Conservation (phyloP, 495 filamentous ascomycete genomes). For the Talaromyces wortmannii region DNA sequence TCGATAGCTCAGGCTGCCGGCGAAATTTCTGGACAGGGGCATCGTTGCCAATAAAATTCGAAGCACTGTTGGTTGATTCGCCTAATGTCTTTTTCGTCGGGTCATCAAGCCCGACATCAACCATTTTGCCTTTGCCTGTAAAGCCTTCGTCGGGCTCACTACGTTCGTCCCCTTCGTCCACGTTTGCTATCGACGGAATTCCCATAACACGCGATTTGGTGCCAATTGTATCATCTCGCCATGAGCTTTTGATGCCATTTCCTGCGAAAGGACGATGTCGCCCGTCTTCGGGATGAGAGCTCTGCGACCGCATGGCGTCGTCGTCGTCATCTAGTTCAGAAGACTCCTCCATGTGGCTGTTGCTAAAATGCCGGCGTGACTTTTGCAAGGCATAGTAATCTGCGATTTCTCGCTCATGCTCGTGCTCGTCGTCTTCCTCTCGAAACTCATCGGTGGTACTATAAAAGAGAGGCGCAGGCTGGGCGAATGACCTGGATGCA, state of each 20-base stretch:
- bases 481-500: conserved; percentile 59
- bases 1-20: conserved; percentile 33
- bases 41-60: conserved; percentile 58
- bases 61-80: conserved; percentile 22
- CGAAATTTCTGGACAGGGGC: conserved; percentile 83
- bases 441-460: conserved; percentile 74
- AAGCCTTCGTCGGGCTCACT: conserved; percentile 36
- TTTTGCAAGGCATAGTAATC: conserved; percentile 88
- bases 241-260: conserved; percentile 46
- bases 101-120: conserved; percentile 81
- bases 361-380: conserved; percentile 81
- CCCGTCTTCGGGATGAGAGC: conserved; percentile 44
- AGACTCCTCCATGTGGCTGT: conserved; percentile 70
- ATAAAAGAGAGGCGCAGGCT: conserved; percentile 87
- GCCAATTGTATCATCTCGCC: conserved; percentile 34
- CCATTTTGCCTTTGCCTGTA: conserved; percentile 61
- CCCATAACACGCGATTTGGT: background rate
- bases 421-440: conserved; percentile 85
- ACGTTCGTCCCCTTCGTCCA: conserved; percentile 19
- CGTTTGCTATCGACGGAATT: conserved; percentile 21
- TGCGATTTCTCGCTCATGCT: conserved; percentile 85
- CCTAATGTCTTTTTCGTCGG: conserved; percentile 25
- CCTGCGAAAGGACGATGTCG: conserved; percentile 24
- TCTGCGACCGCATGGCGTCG: conserved; percentile 40
- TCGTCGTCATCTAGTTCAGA: conserved; percentile 70